Evolutionary conservation across 1,284 basidiomycete genomes (phyloP).

Genomic region (Cryptococcus jaspeensis): DNA sequence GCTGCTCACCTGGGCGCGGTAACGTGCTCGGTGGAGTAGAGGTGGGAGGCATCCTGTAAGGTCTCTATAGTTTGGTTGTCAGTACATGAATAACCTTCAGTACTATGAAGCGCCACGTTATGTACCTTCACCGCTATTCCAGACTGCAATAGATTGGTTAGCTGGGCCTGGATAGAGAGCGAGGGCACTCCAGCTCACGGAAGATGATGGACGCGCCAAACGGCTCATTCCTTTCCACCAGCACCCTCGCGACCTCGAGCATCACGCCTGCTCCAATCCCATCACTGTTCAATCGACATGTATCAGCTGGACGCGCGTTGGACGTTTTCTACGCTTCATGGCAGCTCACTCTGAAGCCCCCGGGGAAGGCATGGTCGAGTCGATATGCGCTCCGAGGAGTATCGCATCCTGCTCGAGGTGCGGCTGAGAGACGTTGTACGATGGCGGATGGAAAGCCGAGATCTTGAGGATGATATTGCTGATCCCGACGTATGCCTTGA

Average conservation of each 20-base stretch:
- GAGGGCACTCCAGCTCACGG: conserved; percentile 66
- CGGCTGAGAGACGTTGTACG: conserved; percentile 57
- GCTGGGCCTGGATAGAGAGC: too few relatives aligned
- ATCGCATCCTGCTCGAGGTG: conserved; percentile 75
- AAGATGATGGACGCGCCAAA: conserved; percentile 83
- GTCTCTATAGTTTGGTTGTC: conserved; percentile 43
- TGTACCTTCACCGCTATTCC: conserved; percentile 83
- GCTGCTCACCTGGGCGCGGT: conserved; percentile 64
- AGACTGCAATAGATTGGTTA: conserved; percentile 61
- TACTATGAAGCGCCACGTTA: background rate
- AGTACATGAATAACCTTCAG: background rate
- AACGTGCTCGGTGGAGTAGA: conserved; percentile 84
- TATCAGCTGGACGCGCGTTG: background rate
- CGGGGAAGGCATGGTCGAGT: conserved; percentile 63
- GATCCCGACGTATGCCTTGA: conserved; percentile 87
- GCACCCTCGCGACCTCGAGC: conserved; percentile 81
- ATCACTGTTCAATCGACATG: conserved; percentile 54
- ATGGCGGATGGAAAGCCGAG: conserved; percentile 54
- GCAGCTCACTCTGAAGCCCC: conserved; percentile 70
- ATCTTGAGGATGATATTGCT: conserved; percentile 86
- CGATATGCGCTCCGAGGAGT: conserved; percentile 86
- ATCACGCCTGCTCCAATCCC: conserved; percentile 85
- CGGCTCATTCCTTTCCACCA: conserved; percentile 68
- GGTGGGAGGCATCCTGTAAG: conserved; percentile 90
- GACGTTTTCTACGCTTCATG: background rate